Percentiles rank a stretch among this genome's conserved stretches.
These are phyloP conservation scores for Melaleuca alternifolia DNA, from an alignment of 345 rosid genomes.

Conservation along the genomic window DNA sequence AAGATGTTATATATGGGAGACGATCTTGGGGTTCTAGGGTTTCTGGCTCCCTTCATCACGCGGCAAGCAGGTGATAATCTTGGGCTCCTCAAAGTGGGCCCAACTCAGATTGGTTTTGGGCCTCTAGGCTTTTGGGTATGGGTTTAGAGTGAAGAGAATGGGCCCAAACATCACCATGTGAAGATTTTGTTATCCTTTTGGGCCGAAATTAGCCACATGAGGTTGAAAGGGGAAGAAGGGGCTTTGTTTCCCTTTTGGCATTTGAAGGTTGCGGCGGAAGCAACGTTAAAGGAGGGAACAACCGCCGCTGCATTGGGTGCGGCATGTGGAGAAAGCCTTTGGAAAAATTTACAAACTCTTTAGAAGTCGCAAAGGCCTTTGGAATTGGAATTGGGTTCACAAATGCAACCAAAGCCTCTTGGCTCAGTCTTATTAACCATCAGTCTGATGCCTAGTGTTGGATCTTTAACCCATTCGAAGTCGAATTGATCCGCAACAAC, in stretches of 20 bases:
- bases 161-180: not conserved
- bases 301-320: not conserved
- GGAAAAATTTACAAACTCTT: not conserved
- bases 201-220: not conserved
- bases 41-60: not conserved
- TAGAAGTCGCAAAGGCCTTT: not conserved
- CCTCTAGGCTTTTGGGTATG: not conserved
- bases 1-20: accelerated
- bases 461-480: not conserved
- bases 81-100: not conserved
- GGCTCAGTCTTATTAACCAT: not conserved
- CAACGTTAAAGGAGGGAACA: no score
- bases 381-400: not conserved
- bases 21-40: not conserved
- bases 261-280: not conserved
- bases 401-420: no score
- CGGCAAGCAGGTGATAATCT: not conserved
- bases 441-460: not conserved
- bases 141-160: not conserved
- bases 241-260: not conserved
- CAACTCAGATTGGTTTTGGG: not conserved
- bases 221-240: not conserved
- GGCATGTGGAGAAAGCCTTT: not conserved
- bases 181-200: not conserved
- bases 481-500: not conserved